phyloP scores from a whole-genome alignment of 2,329 filamentous ascomycete genomes.

The Fusarium devonianum region DNA sequence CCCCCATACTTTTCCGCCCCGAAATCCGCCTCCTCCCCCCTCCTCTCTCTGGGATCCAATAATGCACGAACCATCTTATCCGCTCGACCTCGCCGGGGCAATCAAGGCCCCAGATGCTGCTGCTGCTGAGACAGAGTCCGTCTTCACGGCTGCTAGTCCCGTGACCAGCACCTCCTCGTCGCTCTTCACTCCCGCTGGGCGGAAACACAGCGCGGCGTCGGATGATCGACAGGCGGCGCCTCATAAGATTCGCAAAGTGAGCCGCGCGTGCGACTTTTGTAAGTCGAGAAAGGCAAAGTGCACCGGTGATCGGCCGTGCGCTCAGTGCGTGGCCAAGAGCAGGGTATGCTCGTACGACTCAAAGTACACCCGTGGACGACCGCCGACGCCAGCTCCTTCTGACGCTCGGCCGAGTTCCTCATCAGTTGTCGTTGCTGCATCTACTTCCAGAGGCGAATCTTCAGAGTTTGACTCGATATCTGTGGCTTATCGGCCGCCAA shows the following conservation, averaged over 20 bases:
- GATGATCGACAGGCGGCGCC: neutral
- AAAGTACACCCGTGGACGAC: constrained; percentile 45
- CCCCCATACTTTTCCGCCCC: no score
- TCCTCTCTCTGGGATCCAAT: no score
- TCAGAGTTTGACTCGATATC: neutral
- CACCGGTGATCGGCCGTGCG: constrained; percentile 43
- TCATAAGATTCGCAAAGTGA: constrained; percentile 44
- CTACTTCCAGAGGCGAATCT: neutral
- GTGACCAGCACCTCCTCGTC: no score
- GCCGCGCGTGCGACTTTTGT: constrained; percentile 43
- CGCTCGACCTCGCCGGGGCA: no score
- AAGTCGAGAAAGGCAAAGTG: constrained; percentile 42
- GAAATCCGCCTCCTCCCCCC: no score
- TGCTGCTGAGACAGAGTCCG: no score
- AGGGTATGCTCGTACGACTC: constrained; percentile 43
- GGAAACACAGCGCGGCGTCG: no score
- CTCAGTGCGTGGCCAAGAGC: constrained; percentile 42
- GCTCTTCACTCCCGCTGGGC: no score
- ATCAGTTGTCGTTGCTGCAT: neutral
- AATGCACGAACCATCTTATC: no score
- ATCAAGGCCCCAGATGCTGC: no score
- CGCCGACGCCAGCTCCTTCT: constrained; percentile 44
- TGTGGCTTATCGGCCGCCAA: neutral
- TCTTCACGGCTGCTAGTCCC: no score
- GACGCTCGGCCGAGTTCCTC: neutral